Percentiles rank a stretch among this genome's conserved stretches.
Evolutionary conservation across 192 early-diverging fungal genomes (phyloP).

Genomic region (Kappamyces sp.): DNA sequence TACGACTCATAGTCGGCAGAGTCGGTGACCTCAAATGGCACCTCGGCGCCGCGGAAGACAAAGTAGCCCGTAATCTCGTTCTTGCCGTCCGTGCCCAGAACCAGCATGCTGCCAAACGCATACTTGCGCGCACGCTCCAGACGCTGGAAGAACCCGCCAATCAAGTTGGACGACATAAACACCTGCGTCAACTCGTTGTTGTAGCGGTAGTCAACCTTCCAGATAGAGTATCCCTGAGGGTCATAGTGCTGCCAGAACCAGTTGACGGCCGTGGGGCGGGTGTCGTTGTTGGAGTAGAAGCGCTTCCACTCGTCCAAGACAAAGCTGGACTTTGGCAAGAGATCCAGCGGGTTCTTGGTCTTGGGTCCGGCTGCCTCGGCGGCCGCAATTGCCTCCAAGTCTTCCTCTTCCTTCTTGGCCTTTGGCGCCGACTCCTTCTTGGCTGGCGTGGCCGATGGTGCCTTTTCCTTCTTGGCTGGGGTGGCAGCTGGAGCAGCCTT

Average conservation of each 20-base stretch:
- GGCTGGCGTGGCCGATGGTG: conserved; percentile 33
- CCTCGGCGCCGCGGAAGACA: conserved; percentile 79
- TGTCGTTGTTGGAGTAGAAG: conserved; percentile 95
- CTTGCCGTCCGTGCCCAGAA: conserved; percentile 75
- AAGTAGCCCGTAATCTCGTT: conserved; percentile 94
- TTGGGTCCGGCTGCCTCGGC: conserved; percentile 67
- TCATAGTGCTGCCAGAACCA: conserved; percentile 95
- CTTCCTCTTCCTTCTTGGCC: conserved; percentile 25
- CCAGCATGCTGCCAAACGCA: conserved; percentile 82
- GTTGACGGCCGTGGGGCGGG: conserved; percentile 73
- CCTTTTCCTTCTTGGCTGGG: conserved; percentile 3
- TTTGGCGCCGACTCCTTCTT: conserved; percentile 41
- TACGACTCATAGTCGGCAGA: conserved; percentile 86
- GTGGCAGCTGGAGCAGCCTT: neutral
- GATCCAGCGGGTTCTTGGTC: conserved; percentile 85
- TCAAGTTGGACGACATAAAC: conserved; percentile 92
- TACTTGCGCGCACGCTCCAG: conserved; percentile 90
- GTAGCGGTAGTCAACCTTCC: conserved; percentile 93
- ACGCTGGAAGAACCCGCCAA: conserved; percentile 89
- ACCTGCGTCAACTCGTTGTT: conserved; percentile 81
- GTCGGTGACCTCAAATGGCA: conserved; percentile 74
- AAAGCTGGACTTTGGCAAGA: conserved; percentile 77
- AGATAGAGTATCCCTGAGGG: conserved; percentile 83
- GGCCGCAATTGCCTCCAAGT: conserved; percentile 35
- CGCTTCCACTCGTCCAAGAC: conserved; percentile 92